phyloP scores from a whole-genome alignment of 345 rosid genomes.

The Eucalyptus curtisii region DNA sequence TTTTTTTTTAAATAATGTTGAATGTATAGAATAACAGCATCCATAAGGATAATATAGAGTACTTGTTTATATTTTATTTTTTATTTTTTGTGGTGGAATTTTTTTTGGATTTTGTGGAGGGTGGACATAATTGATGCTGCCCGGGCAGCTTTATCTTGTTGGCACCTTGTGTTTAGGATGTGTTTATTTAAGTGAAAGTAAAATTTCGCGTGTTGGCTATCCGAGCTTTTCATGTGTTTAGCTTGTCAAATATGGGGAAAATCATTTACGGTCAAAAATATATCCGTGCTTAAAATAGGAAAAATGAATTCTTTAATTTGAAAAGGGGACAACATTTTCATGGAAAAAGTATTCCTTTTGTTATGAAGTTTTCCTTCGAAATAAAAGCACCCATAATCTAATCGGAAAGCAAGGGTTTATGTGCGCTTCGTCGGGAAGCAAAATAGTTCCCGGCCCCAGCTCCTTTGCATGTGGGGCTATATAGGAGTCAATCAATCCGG shows the following conservation, averaged over 20 bases:
- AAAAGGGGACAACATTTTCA: neutral
- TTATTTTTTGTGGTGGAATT: neutral
- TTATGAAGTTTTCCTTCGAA: neutral
- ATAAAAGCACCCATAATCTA: neutral
- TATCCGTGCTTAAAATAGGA: neutral
- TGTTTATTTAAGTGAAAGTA: neutral
- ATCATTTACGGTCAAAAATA: neutral
- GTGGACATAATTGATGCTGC: neutral
- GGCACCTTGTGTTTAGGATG: fast-evolving
- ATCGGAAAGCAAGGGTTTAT: neutral
- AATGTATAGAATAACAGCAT: neutral
- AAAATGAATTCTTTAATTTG: neutral
- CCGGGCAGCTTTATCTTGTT: neutral
- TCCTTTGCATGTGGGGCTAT: neutral
- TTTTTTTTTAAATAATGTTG: neutral
- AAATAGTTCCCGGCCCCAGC: neutral
- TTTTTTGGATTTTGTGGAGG: neutral
- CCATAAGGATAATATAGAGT: neutral
- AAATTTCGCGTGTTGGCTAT: neutral
- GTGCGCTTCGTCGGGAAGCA: neutral
- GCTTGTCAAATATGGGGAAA: neutral
- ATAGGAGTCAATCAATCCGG: neutral
- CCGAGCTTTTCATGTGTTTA: neutral
- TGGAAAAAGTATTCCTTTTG: neutral
- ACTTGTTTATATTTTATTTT: too few species aligned